Percentiles rank a stretch among this genome's conserved stretches.
phyloP scores from a whole-genome alignment of 805 yeast genomes.

The Blastobotrys robertii region DNA sequence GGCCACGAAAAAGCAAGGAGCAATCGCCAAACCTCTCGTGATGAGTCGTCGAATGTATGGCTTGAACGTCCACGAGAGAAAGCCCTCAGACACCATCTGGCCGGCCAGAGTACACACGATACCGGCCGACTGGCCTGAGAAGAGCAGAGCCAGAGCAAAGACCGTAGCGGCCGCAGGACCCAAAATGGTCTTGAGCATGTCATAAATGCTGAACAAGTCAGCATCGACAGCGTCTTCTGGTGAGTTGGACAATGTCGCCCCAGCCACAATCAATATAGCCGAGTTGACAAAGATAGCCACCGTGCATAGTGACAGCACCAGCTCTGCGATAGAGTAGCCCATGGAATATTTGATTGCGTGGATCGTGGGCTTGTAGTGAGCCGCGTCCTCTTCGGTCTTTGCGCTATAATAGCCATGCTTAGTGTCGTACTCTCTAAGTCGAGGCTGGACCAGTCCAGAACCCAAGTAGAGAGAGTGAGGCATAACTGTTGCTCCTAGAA shows the following conservation, averaged over 20 bases:
- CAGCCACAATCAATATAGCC: conserved; percentile 84
- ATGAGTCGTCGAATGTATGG: conserved; percentile 75
- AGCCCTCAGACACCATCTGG: conserved; percentile 89
- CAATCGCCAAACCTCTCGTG: conserved; percentile 74
- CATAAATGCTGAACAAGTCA: conserved; percentile 72
- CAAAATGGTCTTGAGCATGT: conserved; percentile 55
- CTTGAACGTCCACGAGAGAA: conserved; percentile 64
- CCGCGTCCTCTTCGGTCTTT: conserved; percentile 9
- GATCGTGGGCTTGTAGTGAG: conserved; percentile 55
- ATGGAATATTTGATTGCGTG: conserved; percentile 73
- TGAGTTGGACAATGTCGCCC: conserved; percentile 61
- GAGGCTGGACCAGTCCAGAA: conserved; percentile 78
- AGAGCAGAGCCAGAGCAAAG: conserved; percentile 79
- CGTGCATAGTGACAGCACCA: conserved; percentile 69
- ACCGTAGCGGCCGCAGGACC: conserved; percentile 82
- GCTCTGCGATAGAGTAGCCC: conserved; percentile 72
- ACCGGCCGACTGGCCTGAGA: conserved; percentile 93
- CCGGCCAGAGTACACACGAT: conserved; percentile 91
- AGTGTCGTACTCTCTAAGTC: conserved; percentile 65
- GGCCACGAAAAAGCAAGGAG: conserved; percentile 76
- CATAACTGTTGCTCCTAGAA: conserved; percentile 92
- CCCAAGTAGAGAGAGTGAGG: conserved; percentile 84
- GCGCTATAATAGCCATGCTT: conserved; percentile 39
- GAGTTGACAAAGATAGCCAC: conserved; percentile 91
- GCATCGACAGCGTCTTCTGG: conserved; percentile 64